phyloP scores from a whole-genome alignment of 768 basidiomycete genomes.

The Saitozyma podzolica region DNA sequence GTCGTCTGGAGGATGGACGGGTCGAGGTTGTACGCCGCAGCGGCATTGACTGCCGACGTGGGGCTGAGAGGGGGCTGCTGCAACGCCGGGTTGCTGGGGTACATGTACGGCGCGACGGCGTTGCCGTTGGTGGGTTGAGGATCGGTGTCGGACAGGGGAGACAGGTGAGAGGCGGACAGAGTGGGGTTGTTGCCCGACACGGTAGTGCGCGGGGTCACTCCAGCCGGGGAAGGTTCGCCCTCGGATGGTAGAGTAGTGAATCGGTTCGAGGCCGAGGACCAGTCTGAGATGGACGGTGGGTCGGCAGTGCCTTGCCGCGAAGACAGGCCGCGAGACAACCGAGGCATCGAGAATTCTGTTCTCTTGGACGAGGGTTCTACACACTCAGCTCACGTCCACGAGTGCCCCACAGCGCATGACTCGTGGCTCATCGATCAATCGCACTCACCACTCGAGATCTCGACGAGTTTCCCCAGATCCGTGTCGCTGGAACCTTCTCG shows the following conservation, averaged over 20 bases:
- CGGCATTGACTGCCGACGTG: slow-evolving; percentile 27
- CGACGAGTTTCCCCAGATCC: slow-evolving; percentile 19
- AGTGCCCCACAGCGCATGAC: no score
- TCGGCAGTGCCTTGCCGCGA: neutral
- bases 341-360: slow-evolving; percentile 4
- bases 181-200: neutral
- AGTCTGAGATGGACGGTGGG: slow-evolving; percentile 2
- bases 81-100: neutral
- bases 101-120: slow-evolving; percentile 17
- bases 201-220: slow-evolving; percentile 6
- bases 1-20: slow-evolving; percentile 44
- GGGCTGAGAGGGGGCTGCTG: slow-evolving; percentile 18
- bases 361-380: neutral
- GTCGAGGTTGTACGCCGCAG: slow-evolving; percentile 43
- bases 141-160: slow-evolving; percentile 28
- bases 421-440: neutral
- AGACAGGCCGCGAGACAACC: slow-evolving; percentile 1
- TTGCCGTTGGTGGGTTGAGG: slow-evolving; percentile 10
- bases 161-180: slow-evolving; percentile 7
- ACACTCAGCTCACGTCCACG: neutral
- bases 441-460: slow-evolving; percentile 38
- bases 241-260: slow-evolving; percentile 39
- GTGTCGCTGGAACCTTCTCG: slow-evolving; percentile 4
- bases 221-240: slow-evolving; percentile 21
- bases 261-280: slow-evolving; percentile 24